phyloP scores from a whole-genome alignment of 2,329 filamentous ascomycete species.

The Fusarium odoratissimum region DNA sequence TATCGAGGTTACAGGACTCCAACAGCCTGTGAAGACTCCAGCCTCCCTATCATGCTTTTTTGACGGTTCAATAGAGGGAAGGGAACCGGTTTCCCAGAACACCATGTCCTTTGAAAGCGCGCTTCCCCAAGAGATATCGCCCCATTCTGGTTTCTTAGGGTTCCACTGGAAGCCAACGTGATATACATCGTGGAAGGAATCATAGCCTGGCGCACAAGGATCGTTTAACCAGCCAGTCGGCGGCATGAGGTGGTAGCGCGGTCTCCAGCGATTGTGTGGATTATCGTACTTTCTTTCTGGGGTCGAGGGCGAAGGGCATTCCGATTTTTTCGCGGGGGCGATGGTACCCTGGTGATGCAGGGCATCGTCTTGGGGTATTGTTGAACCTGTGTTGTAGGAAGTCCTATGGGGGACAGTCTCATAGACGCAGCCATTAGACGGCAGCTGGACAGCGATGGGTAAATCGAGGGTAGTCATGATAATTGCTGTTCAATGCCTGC shows the following conservation, averaged over 20 bases:
- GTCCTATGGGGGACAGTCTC: too few species aligned
- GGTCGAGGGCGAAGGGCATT: too few species aligned
- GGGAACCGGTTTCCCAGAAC: too few species aligned
- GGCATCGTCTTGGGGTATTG: too few species aligned
- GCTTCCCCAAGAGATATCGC: not conserved
- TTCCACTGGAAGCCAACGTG: not conserved
- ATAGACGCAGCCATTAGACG: too few species aligned
- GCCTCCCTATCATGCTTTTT: not conserved
- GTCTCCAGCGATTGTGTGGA: not conserved
- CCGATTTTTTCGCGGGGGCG: too few species aligned
- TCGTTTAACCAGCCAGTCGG: not conserved
- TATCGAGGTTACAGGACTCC: not conserved
- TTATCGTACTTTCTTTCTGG: not conserved
- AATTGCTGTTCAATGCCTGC: too few species aligned
- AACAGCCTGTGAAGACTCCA: not conserved
- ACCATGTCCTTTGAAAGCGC: not conserved
- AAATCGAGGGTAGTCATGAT: too few species aligned
- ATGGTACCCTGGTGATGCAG: too few species aligned
- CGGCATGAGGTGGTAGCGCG: not conserved
- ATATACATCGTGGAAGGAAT: not conserved
- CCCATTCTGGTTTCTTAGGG: not conserved
- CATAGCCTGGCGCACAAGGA: not conserved
- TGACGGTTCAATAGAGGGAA: too few species aligned
- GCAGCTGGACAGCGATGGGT: too few species aligned
- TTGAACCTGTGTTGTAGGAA: too few species aligned